Conservation (phyloP, 2,329 filamentous ascomycete species). For the Madurella fahalii region DNA sequence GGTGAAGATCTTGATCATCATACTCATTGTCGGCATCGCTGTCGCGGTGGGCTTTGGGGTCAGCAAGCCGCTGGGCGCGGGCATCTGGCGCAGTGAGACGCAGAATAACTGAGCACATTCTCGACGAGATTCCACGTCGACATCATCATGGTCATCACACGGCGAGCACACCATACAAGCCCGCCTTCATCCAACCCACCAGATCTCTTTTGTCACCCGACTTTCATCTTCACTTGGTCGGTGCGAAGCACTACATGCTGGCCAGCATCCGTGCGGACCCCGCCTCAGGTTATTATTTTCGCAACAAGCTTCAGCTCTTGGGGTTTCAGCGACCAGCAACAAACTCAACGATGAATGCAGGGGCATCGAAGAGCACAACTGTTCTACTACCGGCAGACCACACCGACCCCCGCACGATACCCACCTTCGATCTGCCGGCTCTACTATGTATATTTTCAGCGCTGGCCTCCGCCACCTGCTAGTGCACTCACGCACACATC, state of each 20-base stretch:
- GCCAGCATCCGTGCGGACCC: no score
- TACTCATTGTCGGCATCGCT: slow-evolving; percentile 25
- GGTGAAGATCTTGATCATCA: slow-evolving; percentile 42
- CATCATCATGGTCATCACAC: not conserved
- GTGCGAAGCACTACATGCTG: no score
- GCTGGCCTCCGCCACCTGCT: not conserved
- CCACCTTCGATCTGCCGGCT: slow-evolving; percentile 1
- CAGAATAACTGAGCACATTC: slow-evolving; percentile 18
- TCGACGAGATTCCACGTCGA: not conserved
- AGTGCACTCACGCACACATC: not conserved
- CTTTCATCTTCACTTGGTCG: no score
- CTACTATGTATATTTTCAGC: slow-evolving; percentile 4
- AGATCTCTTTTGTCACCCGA: no score
- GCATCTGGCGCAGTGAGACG: slow-evolving; percentile 46
- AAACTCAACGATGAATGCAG: not conserved
- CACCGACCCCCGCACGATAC: slow-evolving; percentile 1
- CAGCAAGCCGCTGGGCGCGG: slow-evolving; percentile 57
- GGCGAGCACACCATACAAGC: not conserved
- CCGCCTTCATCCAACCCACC: not conserved
- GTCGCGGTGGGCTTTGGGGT: slow-evolving; percentile 52
- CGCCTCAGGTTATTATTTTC: not conserved
- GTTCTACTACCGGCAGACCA: not conserved
- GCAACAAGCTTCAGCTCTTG: not conserved
- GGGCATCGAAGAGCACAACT: not conserved
- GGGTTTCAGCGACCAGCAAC: not conserved